Conservation (phyloP, 352 stramenopile species). For the Phytopythium delawarense region DNA sequence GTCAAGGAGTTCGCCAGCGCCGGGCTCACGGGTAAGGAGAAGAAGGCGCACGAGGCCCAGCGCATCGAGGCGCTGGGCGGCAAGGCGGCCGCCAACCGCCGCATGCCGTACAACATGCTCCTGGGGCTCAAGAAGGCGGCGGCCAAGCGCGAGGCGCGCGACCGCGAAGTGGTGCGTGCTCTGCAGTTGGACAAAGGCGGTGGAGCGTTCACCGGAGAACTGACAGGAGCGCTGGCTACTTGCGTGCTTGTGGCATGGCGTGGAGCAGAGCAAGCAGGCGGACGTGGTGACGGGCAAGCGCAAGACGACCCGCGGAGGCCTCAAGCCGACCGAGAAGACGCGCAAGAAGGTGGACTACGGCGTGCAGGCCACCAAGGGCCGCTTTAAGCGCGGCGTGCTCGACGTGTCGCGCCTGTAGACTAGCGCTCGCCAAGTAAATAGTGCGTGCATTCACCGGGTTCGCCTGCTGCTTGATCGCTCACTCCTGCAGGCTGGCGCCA, state of each 20-base stretch:
- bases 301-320: conserved; percentile 24
- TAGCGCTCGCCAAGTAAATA: conserved; percentile 3
- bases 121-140: conserved; percentile 70
- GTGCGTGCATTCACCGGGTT: neutral
- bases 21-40: conserved; percentile 68
- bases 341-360: conserved; percentile 74
- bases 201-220: neutral
- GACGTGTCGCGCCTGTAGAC: conserved; percentile 50
- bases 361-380: conserved; percentile 65
- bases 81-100: conserved; percentile 50
- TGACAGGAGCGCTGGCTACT: neutral
- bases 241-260: neutral
- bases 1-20: conserved; percentile 56
- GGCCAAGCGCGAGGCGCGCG: conserved; percentile 39
- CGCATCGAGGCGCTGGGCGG: conserved; percentile 67
- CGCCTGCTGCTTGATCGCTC: neutral
- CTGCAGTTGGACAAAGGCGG: neutral
- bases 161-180: conserved; percentile 49
- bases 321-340: conserved; percentile 27
- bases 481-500: neutral
- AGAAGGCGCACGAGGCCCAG: conserved; percentile 69
- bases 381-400: conserved; percentile 72
- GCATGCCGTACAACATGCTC: conserved; percentile 68
- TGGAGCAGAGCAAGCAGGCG: conserved; percentile 51
- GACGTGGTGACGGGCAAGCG: conserved; percentile 71